Conservation (phyloP, 2,329 filamentous ascomycete species). For the Tolypocladium nubicola region DNA sequence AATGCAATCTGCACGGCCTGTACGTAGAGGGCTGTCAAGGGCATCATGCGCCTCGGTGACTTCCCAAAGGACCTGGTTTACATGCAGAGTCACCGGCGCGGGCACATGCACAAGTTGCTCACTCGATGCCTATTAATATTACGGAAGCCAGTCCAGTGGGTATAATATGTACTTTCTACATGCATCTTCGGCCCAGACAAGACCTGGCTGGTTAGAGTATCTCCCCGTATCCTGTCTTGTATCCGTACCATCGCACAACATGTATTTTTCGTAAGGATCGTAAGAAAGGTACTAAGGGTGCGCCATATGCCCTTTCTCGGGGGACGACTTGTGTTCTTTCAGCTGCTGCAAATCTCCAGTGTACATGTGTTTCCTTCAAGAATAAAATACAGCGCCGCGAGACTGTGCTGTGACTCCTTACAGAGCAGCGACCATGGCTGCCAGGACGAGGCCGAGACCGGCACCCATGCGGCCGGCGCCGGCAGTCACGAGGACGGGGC, state of each 20-base stretch:
- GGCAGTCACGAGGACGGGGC: conserved; percentile 24
- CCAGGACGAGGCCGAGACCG: conserved; percentile 35
- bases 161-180: conserved; percentile 16
- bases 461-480: conserved; percentile 28
- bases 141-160: conserved; percentile 21
- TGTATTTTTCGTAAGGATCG: conserved; percentile 43
- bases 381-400: conserved; percentile 1
- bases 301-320: neutral
- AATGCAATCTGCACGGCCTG: too few relatives aligned
- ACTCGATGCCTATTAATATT: conserved; percentile 19
- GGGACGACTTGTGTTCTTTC: conserved; percentile 7
- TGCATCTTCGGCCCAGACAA: conserved; percentile 15
- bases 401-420: conserved; percentile 20
- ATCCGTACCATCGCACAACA: conserved; percentile 16
- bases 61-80: too few relatives aligned
- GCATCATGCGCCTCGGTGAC: too few relatives aligned
- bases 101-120: conserved; percentile 7
- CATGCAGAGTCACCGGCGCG: neutral
- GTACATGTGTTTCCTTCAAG: neutral
- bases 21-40: too few relatives aligned
- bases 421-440: conserved; percentile 32
- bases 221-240: conserved; percentile 8
- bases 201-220: conserved; percentile 7
- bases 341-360: neutral
- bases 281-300: conserved; percentile 35